Evolutionary conservation across 176 grass and related monocot genomes (phyloP), one percentile per base, ranked within the genome.

Genomic region (Rhynchospora breviuscula): DNA sequence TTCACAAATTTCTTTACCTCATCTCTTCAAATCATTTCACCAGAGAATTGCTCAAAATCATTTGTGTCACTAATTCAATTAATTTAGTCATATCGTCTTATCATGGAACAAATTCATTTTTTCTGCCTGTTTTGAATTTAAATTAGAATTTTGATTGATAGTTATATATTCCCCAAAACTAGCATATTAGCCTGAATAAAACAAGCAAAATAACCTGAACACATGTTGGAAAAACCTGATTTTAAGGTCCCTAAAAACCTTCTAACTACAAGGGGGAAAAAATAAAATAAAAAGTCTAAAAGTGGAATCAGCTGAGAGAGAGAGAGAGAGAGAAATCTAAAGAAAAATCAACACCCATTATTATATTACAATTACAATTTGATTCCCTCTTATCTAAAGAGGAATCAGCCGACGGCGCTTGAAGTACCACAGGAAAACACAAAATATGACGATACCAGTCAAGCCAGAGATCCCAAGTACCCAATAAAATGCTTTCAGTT

Each of bases 381-480:
- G 56, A 48, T 82, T 58, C 26, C 26, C 0, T 29, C 26, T 1
- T 29, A 61, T 89, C 89, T 95, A 98, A 19, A 95, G 83, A 45
- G 93, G 76, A 86, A 98, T 93, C 77, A 98, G 63, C 79, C 88
- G 89, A 84, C 92, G 92, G 21, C 88, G 87, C 69, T 91, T 98
- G 88, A 93, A 98, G 85, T 88, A 98, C 88, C 88, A 93, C 6
- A 98, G 52, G 80, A 98, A 98, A 13, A 73, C 87, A 74, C 81
- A 90, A 79, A 98, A 98, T 89, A 98, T 72, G 59, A 95, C 88
- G 11, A 63, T 33, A 7, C 93, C 91, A 0, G 79, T 23, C 45
- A 90, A 59, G 45, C 86, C 91, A 59, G 87, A 89, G 29, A 89
- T 86, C 15, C 88, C 60, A 3, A 98, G 86, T 2, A 84, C 83